phyloP scores from a whole-genome alignment of 106 monocot genomes.

The Chionographis japonica region DNA sequence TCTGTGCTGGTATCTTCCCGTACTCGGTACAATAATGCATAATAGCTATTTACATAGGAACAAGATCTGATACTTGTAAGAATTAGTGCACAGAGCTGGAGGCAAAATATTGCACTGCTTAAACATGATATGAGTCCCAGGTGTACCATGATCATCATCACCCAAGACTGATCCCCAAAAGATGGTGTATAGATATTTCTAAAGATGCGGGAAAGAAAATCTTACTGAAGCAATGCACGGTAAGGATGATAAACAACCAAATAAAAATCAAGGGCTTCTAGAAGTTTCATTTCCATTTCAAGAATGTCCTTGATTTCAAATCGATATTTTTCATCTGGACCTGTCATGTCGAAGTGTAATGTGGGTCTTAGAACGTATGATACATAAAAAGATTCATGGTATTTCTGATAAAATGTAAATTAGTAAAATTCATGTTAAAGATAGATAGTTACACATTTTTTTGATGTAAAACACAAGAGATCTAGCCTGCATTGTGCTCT shows the following conservation, averaged over 20 bases:
- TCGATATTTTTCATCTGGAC: constrained; percentile 73
- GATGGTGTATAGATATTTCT: background rate
- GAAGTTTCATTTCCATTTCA: constrained; percentile 99
- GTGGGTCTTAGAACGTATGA: background rate
- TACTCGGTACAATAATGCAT: too few species aligned
- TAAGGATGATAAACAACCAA: constrained; percentile 98
- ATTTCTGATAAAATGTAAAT: background rate
- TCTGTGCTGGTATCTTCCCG: too few species aligned
- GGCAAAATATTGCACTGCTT: too few species aligned
- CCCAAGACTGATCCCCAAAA: too few species aligned
- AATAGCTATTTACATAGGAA: too few species aligned
- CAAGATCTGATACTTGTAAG: too few species aligned
- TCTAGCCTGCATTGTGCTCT: constrained; percentile 97
- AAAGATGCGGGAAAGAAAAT: constrained; percentile 12
- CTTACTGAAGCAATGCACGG: constrained; percentile 83
- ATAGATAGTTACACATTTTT: constrained; percentile 59
- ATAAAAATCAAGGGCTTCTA: constrained; percentile 99
- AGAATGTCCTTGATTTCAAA: constrained; percentile 99
- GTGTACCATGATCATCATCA: too few species aligned
- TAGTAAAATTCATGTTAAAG: background rate
- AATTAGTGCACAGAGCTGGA: too few species aligned
- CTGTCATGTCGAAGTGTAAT: constrained; percentile 26
- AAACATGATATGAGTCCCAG: too few species aligned
- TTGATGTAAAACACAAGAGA: constrained; percentile 91
- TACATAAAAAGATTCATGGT: background rate